Base-by-base conservation (phyloP, 2,329 filamentous ascomycete species). In the Metarhizium anisopliae region DNA sequence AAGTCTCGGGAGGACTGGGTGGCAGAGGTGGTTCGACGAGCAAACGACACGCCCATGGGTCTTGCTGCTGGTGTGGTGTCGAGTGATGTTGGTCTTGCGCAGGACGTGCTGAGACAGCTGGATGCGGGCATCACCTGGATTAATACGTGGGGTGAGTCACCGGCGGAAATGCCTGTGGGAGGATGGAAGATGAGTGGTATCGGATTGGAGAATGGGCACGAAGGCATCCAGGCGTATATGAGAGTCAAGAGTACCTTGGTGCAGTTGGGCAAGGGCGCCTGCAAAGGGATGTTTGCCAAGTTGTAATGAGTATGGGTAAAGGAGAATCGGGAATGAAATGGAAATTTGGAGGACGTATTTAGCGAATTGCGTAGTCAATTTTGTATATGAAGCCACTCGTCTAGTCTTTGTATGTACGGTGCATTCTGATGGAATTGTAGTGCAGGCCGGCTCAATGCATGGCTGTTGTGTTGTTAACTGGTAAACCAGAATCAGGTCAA, bases 141-240 rank as follows among this genome's bases (percentile, higher is more conserved):
- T 53, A 95, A 95, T 69, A 91, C 89, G 0, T 95, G 91, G 91
- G 90, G 91, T n/a, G 90, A 95, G 74, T 86, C 82, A 51, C 90
- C 90, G 0, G 89, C 91, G 0, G 90, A 95, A 76, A 95, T 95
- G 91, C 87, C 87, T 2, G 90, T 95, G 0, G 90, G 90, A 10
- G 90, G 90, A 0, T 95, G 90, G 91, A 95, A 95, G 76, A 80
- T 88, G 78, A 95, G 90, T 67, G 91, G 91, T 38, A 74, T 95
- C 10, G 90, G 90, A 0, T 85, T 95, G 2, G 90, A 95, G 77
- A 96, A 96, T 69, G 91, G 90, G 3, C 77, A 84, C 57, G 83
- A 81, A 64, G 90, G 90, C 0, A 78, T 96, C 54, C 85, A 88
- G 70, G 86, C 88, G 3, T 96, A 91, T 86, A 81, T 91, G 53